phyloP scores from a whole-genome alignment of 495 filamentous ascomycete genomes.

The Lasiosphaeria ovina region DNA sequence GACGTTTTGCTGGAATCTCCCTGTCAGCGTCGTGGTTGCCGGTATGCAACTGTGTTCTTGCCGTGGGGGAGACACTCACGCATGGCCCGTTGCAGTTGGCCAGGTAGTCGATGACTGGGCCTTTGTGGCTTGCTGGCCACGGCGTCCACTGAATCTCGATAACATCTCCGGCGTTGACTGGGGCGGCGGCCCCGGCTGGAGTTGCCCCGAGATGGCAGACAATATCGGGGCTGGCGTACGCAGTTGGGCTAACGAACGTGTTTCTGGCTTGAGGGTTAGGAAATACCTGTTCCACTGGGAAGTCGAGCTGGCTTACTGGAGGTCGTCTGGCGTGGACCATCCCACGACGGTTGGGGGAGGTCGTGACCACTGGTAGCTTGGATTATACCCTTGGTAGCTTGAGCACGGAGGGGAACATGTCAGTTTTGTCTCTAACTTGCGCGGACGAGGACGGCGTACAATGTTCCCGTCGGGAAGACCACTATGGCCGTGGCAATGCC shows the following conservation, averaged over 20 bases:
- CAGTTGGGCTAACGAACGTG: conserved; percentile 54
- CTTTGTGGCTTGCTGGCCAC: conserved; percentile 51
- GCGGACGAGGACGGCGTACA: conserved; percentile 19
- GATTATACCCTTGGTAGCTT: conserved; percentile 33
- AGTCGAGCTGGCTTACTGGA: conserved; percentile 22
- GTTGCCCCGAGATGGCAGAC: conserved; percentile 50
- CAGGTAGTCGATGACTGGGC: conserved; percentile 74
- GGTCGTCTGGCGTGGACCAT: conserved; percentile 31
- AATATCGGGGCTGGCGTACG: conserved; percentile 42
- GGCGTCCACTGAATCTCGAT: conserved; percentile 49
- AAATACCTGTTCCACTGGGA: neutral
- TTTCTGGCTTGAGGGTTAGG: conserved; percentile 47
- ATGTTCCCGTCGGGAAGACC: conserved; percentile 24
- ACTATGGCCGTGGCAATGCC: conserved; percentile 31
- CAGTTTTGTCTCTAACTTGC: neutral
- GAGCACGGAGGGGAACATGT: neutral
- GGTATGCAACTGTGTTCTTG: neutral
- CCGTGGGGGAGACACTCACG: neutral
- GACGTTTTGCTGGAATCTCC: conserved; percentile 51
- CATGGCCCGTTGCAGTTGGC: conserved; percentile 64
- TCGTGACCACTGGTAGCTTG: conserved; percentile 28
- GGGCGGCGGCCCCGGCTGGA: conserved; percentile 39
- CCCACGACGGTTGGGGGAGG: conserved; percentile 28
- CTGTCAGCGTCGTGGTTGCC: neutral
- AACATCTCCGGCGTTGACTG: conserved; percentile 44